phyloP scores from a whole-genome alignment of 257 asterid species.

The Jacaranda copaia region DNA sequence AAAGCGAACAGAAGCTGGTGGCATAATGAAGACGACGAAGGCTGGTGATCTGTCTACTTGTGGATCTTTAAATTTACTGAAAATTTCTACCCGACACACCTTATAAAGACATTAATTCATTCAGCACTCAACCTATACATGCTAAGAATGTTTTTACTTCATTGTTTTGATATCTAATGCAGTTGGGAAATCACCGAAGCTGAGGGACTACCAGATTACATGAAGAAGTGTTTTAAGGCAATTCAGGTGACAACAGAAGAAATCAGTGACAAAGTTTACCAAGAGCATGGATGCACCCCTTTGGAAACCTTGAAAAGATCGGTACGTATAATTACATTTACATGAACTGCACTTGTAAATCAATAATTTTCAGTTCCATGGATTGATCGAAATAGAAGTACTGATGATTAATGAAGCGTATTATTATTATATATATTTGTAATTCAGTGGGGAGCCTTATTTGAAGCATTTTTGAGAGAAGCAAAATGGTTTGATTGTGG shows the following conservation, averaged over 20 bases:
- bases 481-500: conserved; percentile 50
- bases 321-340: neutral
- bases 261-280: neutral
- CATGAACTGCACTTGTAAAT: too few species aligned
- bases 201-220: conserved; percentile 13
- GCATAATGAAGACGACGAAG: too few species aligned
- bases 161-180: too few species aligned
- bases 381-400: neutral
- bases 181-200: conserved; percentile 10
- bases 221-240: conserved; percentile 5
- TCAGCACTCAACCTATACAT: too few species aligned
- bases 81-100: too few species aligned
- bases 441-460: conserved; percentile 49
- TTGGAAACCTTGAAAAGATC: neutral
- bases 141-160: too few species aligned
- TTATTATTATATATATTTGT: neutral
- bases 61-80: too few species aligned
- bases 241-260: neutral
- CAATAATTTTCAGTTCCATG: neutral
- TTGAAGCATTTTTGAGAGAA: conserved; percentile 52
- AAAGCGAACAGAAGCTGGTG: too few species aligned
- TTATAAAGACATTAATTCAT: too few species aligned
- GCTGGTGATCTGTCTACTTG: too few species aligned
- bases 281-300: conserved; percentile 15
- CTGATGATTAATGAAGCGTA: too few species aligned